These are phyloP conservation scores for Cercophora sp. DNA, from an alignment of 495 filamentous ascomycete genomes.

Conservation along the genomic window DNA sequence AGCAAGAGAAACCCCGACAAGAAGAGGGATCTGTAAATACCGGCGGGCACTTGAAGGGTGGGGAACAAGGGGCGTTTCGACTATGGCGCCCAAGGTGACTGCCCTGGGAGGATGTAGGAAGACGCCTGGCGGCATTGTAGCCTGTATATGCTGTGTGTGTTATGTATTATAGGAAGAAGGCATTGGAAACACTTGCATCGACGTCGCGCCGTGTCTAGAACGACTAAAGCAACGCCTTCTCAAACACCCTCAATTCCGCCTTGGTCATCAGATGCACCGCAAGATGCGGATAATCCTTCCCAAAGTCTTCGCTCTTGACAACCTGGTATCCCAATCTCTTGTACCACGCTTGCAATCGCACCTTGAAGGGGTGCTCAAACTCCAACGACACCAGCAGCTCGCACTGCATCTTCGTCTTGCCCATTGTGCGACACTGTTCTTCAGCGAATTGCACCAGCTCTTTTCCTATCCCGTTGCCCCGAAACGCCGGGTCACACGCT, in stretches of 20 bases:
- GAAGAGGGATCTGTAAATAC: slow-evolving; percentile 4
- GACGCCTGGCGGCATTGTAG: too few relatives aligned
- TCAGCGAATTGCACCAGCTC: slow-evolving; percentile 6
- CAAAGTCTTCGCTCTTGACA: slow-evolving; percentile 10
- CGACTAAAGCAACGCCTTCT: slow-evolving; percentile 15
- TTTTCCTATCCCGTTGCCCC: slow-evolving; percentile 2
- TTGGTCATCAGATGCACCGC: slow-evolving; percentile 5
- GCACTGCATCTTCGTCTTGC: slow-evolving; percentile 3
- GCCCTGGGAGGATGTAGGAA: too few relatives aligned
- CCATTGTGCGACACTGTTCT: background rate
- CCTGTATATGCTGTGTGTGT: too few relatives aligned
- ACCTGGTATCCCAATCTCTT: slow-evolving; percentile 14
- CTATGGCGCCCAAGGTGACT: too few relatives aligned
- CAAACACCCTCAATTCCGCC: slow-evolving; percentile 10
- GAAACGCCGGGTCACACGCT: slow-evolving; percentile 3
- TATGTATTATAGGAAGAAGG: too few relatives aligned
- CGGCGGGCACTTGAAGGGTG: too few relatives aligned
- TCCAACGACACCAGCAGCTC: slow-evolving; percentile 10
- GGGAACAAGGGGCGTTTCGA: too few relatives aligned
- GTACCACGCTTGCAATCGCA: slow-evolving; percentile 10
- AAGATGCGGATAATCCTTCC: background rate
- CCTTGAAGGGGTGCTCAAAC: slow-evolving; percentile 10
- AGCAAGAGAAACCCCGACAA: slow-evolving; percentile 17
- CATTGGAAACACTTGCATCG: too few relatives aligned
- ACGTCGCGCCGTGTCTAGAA: too few relatives aligned